Conservation (phyloP, 345 rosid genomes). For the Capsella bursapastoris region DNA sequence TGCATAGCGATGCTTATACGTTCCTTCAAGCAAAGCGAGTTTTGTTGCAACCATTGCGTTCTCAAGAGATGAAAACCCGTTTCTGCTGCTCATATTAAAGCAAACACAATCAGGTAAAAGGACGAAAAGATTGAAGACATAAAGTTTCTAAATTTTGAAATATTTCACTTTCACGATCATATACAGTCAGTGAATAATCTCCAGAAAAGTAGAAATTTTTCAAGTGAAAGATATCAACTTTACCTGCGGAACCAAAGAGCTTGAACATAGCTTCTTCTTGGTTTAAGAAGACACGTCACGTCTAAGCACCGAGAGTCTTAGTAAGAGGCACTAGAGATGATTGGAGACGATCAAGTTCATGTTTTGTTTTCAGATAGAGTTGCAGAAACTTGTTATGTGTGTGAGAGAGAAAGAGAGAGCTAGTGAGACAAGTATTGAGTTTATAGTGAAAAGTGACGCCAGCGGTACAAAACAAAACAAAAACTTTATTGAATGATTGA, state of each 20-base stretch:
- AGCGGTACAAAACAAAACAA: conserved; percentile 9
- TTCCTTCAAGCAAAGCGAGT: conserved; percentile 65
- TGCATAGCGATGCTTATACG: conserved; percentile 54
- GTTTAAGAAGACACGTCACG: conserved; percentile 28
- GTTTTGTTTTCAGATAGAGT: conserved; percentile 16
- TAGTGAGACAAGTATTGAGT: background rate
- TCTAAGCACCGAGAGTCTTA: background rate
- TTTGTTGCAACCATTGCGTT: conserved; percentile 48
- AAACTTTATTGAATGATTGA: background rate
- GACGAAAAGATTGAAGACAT: background rate
- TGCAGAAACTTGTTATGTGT: conserved; percentile 6
- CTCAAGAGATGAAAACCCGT: conserved; percentile 18
- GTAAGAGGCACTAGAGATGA: conserved; percentile 33
- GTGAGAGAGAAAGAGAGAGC: conserved; percentile 16
- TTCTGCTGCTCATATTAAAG: conserved; percentile 21
- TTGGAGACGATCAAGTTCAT: conserved; percentile 26
- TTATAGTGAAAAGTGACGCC: conserved; percentile 24
- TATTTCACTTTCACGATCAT: conserved; percentile 15
- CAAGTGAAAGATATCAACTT: background rate
- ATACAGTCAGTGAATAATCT: background rate
- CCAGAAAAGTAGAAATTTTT: background rate
- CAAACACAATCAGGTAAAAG: conserved; percentile 2
- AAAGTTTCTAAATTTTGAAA: background rate
- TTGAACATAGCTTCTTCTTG: conserved; percentile 26
- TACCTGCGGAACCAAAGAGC: conserved; percentile 35